Base-by-base conservation (phyloP, 768 basidiomycete species). In the Nidularia pulvinata region DNA sequence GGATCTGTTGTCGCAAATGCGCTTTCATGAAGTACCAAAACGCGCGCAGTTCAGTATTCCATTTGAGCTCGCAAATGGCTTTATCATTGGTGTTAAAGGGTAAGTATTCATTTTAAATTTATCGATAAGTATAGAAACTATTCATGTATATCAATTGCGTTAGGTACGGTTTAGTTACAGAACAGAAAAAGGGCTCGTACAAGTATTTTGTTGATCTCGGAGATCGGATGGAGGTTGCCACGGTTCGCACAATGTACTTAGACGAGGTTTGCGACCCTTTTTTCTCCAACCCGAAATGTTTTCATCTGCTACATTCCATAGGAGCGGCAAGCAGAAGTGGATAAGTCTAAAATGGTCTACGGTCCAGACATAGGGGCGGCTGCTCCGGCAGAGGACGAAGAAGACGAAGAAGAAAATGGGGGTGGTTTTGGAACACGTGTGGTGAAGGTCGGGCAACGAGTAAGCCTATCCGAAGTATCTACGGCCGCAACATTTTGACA, bases 91-190 rank as follows among this genome's bases (percentile, higher is more conserved):
- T 7, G 75, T 93, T 47, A 94, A 93, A 70, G 92, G 92, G 85
- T 90, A 64, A 65, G 77, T 71, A 54, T 14, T 42, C 6, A 22
- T 19, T 19, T 19, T 19, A 1, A 19, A 19, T 19, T 19, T 19
- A 19, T 19, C 19, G 19, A 19, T 19, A 19, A 19, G 19, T 19
- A 19, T 19, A 1, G 19, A 19, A 19, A 19, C 19, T 19, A 19
- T 19, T 19, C 19, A 19, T 19, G 19, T 1, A 19, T 19, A 19
- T 19, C 19, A 19, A 19, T 43, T 35, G 14, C 52, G 34, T 14
- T 58, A 97, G 94, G 46, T 99, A 96, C 67, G 88, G 91, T 7
- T 70, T 96, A 44, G 80, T 98, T 13, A 91, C 91, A 1, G 88
- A 95, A 62, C 93, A 95, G 70, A 90, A 82, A 67, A 95, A 89